Conservation (phyloP, 495 filamentous ascomycete genomes). For the Aspergillus asperescens region DNA sequence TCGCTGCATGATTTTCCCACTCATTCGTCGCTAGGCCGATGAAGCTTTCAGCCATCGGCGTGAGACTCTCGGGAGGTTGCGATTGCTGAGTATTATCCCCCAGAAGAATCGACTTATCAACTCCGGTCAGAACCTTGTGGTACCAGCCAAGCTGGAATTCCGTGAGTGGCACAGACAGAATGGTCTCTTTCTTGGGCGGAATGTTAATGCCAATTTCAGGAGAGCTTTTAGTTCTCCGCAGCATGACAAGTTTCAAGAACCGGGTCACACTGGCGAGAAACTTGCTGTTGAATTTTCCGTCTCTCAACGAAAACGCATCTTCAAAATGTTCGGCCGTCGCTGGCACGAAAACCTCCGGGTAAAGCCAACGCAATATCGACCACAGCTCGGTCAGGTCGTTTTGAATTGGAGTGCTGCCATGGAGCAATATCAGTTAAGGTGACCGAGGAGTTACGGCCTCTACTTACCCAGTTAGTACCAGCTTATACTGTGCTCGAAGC, state of each 20-base stretch:
- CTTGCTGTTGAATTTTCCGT: conserved; percentile 48
- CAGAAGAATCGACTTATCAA: conserved; percentile 30
- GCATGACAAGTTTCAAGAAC: conserved; percentile 57
- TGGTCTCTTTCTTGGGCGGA: conserved; percentile 55
- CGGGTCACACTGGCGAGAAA: conserved; percentile 50
- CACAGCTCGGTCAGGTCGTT: conserved; percentile 60
- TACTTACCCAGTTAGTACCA: conserved; percentile 53
- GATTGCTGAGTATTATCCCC: background rate
- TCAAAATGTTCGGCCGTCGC: conserved; percentile 50
- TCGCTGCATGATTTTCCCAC: background rate
- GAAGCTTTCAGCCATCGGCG: background rate
- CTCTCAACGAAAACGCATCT: conserved; percentile 52
- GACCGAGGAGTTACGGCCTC: background rate
- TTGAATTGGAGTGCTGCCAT: conserved; percentile 54
- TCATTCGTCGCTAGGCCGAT: background rate
- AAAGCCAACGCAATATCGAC: conserved; percentile 59
- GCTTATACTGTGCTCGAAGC: conserved; percentile 50
- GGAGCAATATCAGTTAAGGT: background rate
- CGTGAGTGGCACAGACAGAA: conserved; percentile 56
- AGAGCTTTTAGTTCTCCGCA: conserved; percentile 59
- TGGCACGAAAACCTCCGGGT: conserved; percentile 54
- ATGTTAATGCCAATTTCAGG: conserved; percentile 53
- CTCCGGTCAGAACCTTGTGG: conserved; percentile 51
- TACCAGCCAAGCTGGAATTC: conserved; percentile 62
- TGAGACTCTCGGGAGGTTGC: background rate